Evolutionary conservation across 768 basidiomycete genomes (phyloP).

Genomic region (Naganishia vaughanmartiniae): DNA sequence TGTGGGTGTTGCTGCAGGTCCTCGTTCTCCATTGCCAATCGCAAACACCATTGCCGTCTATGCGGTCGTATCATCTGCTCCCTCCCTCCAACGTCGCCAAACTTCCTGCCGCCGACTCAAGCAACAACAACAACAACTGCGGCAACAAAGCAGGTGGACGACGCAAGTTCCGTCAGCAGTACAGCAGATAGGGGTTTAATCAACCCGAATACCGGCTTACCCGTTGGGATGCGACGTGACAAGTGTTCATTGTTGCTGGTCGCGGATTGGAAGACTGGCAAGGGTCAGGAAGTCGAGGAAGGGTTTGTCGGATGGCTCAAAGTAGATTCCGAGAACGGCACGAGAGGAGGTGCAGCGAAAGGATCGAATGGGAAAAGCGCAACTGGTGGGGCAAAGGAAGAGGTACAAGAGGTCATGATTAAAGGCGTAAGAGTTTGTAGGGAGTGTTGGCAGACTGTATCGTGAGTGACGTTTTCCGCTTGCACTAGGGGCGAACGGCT

Average conservation of each 20-base stretch:
- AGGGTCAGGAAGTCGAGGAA: slow-evolving; percentile 73
- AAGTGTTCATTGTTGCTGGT: slow-evolving; percentile 55
- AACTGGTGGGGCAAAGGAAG: slow-evolving; percentile 5
- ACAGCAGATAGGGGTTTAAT: neutral
- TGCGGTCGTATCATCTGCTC: slow-evolving; percentile 91
- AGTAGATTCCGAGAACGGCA: slow-evolving; percentile 58
- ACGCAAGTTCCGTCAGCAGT: neutral
- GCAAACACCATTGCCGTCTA: slow-evolving; percentile 93
- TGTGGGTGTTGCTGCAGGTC: slow-evolving; percentile 52
- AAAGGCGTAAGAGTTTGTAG: slow-evolving; percentile 85
- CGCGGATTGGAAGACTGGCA: slow-evolving; percentile 71
- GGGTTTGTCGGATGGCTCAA: slow-evolving; percentile 53
- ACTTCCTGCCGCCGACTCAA: slow-evolving; percentile 49
- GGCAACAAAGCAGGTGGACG: neutral
- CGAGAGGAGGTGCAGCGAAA: slow-evolving; percentile 34
- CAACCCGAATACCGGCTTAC: slow-evolving; percentile 35
- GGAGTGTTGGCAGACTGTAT: slow-evolving; percentile 72
- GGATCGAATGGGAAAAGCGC: slow-evolving; percentile 33
- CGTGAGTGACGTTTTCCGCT: slow-evolving; percentile 58
- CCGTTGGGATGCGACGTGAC: slow-evolving; percentile 45
- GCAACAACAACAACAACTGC: slow-evolving; percentile 31
- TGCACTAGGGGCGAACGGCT: neutral
- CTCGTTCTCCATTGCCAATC: slow-evolving; percentile 83
- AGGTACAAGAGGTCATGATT: slow-evolving; percentile 60
- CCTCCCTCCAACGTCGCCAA: slow-evolving; percentile 65